Evolutionary conservation across 1,139 yeast species (phyloP), one percentile per base, ranked within the genome.

Genomic region (Pichia sp.): DNA sequence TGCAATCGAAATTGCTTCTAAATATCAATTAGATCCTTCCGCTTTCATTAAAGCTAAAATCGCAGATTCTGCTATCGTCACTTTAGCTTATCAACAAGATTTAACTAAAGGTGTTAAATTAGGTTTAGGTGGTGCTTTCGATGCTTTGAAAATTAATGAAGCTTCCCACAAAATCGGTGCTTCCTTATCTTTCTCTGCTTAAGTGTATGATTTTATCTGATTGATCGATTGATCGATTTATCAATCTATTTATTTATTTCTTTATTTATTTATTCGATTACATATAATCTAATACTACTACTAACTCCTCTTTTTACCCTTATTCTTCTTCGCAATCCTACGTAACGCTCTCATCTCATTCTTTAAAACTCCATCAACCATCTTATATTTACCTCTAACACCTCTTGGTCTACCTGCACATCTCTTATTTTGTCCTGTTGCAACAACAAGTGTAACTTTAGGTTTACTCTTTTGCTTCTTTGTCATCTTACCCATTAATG

Each of bases 361-460:
- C 84, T 93, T 91, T 83, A 88, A 71, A 18, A 82, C 84, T 70
- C 97, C 97, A 66, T 91, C 99, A 54, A 91, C 97, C 98, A 93
- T 91, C 81, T 86, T 91, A 70, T 91, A 91, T 61, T 86, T 88
- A 67, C 98, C 99, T 66, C 82, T 86, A 53, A 91, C 78, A 59
- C 98, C 99, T 67, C 79, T 83, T 28, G 99, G 99, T 67, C 99
- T 83, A 43, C 98, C 98, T 53, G 86, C 72, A 40, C 89, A 67
- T 48, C 96, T 95, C 61, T 71, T 82, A 63, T 89, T 89, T 36
- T 71, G 63, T 54, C 97, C 97, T 43, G 71, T 68, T n/a, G 99
- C 97, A 51, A 79, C 89, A 48, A 91, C 95, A 50, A 86, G 74
- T 0, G 95, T 84, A 31, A 86, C 84, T 71, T 82, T 81, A 24